Percentiles rank a stretch among this genome's conserved stretches.
These are phyloP conservation scores for Tricholoma terreum DNA, from an alignment of 768 basidiomycete genomes.

Conservation along the genomic window DNA sequence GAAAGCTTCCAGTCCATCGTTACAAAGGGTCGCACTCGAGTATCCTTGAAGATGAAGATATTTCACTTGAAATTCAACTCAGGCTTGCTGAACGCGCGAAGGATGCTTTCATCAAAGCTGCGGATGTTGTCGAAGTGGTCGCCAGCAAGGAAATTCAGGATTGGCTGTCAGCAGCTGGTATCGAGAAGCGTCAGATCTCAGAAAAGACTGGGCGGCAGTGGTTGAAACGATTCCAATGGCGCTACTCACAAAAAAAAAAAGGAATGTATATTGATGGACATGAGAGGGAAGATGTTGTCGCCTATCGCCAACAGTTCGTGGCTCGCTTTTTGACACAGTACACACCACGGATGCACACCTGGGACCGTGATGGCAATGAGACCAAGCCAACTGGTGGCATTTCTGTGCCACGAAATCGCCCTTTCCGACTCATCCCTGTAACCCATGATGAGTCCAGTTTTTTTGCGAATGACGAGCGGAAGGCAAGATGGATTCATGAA, in stretches of 20 bases:
- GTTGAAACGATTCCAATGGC: conserved; percentile 27
- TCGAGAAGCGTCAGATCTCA: too few relatives aligned
- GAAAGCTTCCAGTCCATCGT: not conserved
- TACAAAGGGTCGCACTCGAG: not conserved
- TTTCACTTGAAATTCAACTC: too few relatives aligned
- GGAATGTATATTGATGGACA: too few relatives aligned
- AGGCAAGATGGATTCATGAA: too few relatives aligned
- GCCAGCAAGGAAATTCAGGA: not conserved
- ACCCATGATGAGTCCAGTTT: conserved; percentile 28
- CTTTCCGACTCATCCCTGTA: conserved; percentile 14
- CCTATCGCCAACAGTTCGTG: too few relatives aligned
- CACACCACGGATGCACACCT: too few relatives aligned
- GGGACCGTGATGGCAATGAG: too few relatives aligned
- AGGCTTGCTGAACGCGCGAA: not conserved
- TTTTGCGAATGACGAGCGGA: conserved; percentile 23
- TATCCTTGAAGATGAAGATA: too few relatives aligned
- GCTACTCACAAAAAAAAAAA: conserved; percentile 2
- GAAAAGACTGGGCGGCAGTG: not conserved
- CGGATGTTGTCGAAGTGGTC: not conserved
- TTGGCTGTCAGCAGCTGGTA: not conserved
- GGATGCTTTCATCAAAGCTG: not conserved
- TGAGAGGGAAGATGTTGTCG: too few relatives aligned
- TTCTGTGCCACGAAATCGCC: too few relatives aligned
- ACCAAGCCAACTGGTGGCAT: too few relatives aligned
- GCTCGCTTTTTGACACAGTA: too few relatives aligned